Percentiles rank a stretch among this genome's conserved stretches.
phyloP scores from a whole-genome alignment of 1,284 basidiomycete species.

The Puccinia polysora region DNA sequence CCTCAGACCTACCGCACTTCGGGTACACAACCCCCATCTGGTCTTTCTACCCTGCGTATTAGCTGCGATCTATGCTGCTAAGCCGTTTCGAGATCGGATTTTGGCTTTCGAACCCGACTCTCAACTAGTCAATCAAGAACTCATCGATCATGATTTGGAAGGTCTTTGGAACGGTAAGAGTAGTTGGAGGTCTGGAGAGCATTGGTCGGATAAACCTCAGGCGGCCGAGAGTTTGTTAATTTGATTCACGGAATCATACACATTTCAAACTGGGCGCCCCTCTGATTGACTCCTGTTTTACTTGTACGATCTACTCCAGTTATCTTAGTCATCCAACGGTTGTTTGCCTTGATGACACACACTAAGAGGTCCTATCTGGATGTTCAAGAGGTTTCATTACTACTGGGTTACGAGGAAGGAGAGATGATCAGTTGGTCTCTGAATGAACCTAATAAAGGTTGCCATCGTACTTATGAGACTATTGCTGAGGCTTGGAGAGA shows the following conservation, averaged over 20 bases:
- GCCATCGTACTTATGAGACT: slow-evolving; percentile 41
- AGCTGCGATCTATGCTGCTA: slow-evolving; percentile 40
- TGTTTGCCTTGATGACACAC: slow-evolving; percentile 35
- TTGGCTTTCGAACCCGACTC: slow-evolving; percentile 20
- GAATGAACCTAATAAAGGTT: slow-evolving; percentile 43
- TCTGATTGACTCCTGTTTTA: too few species aligned
- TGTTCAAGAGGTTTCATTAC: slow-evolving; percentile 30
- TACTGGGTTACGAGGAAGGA: slow-evolving; percentile 42
- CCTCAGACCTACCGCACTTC: slow-evolving; percentile 32
- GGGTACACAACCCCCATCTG: slow-evolving; percentile 42
- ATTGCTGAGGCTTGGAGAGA: slow-evolving; percentile 43
- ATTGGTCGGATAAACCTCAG: slow-evolving; percentile 37
- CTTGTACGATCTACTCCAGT: too few species aligned
- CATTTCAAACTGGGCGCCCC: neutral
- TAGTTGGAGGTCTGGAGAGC: slow-evolving; percentile 37
- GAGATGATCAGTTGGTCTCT: slow-evolving; percentile 43
- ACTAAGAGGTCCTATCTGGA: slow-evolving; percentile 40
- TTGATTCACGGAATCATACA: neutral
- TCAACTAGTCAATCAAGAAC: slow-evolving; percentile 4
- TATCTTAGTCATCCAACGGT: slow-evolving; percentile 33
- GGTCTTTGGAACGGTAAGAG: slow-evolving; percentile 41
- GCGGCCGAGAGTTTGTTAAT: slow-evolving; percentile 28
- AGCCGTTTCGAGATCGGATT: slow-evolving; percentile 42
- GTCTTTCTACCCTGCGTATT: slow-evolving; percentile 41
- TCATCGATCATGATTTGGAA: slow-evolving; percentile 35